A percentile compares a stretch with the other conserved stretches of the same genome.
Evolutionary conservation across 148 eudicot genomes (phyloP).

Genomic region (Dysphania ambrosioides): DNA sequence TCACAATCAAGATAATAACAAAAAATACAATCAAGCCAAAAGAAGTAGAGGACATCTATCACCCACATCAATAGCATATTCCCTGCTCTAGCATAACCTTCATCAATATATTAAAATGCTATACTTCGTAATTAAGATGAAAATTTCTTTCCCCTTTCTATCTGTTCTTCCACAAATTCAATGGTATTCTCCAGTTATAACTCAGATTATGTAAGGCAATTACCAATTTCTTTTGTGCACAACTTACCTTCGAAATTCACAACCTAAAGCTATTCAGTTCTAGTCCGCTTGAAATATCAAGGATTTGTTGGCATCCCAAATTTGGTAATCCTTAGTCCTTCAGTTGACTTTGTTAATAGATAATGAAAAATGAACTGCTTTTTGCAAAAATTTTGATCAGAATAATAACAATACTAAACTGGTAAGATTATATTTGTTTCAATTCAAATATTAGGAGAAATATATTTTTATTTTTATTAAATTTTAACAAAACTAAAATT

Average conservation of each 20-base stretch:
- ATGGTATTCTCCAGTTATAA: too few relatives aligned
- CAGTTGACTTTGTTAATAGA: too few relatives aligned
- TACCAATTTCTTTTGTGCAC: background rate
- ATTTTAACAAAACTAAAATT: background rate
- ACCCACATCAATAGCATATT: too few relatives aligned
- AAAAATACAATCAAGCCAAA: too few relatives aligned
- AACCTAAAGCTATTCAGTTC: background rate
- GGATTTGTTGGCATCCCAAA: too few relatives aligned
- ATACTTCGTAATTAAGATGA: too few relatives aligned
- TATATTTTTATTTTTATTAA: too few relatives aligned
- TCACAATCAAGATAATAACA: too few relatives aligned
- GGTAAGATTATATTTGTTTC: background rate
- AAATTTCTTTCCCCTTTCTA: background rate
- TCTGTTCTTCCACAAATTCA: too few relatives aligned
- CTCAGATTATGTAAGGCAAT: background rate
- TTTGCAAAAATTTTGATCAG: background rate
- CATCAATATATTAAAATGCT: too few relatives aligned
- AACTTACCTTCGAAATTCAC: background rate
- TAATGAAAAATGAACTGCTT: background rate
- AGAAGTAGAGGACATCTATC: too few relatives aligned
- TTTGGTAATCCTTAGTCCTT: too few relatives aligned
- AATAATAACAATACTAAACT: background rate
- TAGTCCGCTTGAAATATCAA: background rate
- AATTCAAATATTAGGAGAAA: background rate
- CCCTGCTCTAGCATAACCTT: slow-evolving; percentile 3